Evolutionary conservation across 1,284 basidiomycete species (phyloP), one percentile per base, ranked within the genome.

Genomic region (Papiliotrema fonsecae): DNA sequence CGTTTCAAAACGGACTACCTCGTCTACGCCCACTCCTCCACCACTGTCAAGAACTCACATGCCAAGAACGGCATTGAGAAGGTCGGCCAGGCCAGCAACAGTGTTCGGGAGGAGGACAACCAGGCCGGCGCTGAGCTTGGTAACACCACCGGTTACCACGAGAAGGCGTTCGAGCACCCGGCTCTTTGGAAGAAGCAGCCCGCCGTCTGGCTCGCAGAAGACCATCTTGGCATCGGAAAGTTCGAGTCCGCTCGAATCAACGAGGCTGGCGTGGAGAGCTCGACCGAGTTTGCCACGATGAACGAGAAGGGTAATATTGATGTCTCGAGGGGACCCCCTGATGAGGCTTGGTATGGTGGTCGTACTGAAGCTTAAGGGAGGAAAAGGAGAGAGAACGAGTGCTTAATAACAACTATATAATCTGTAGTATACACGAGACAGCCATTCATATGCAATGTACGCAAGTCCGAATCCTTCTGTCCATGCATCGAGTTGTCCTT

Each of bases 101-200:
- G 47, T 27, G 32, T 54, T 24, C 42, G 51, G n/a, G 58, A 59
- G 31, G 60, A 63, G 26, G 40, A 56, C 47, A 52, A 54, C 13
- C 50, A 51, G 19, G 66, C 62, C 22, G 69, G 67, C 16, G 54
- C 58, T 14, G 48, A 68, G 50, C 55, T 56, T 47, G 64, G 67
- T 43, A 62, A 65, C 56, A 70, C 68, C 18, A 56, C 67, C 19
- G 69, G 64, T 14, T 61, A 61, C 57, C 65, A 69, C 52, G 54
- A 60, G 27, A 52, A 55, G 42, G 72, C 69, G 9, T 75, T 74
- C 45, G 68, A 74, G 51, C 69, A 75, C 62, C 74, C 74, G 4
- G 73, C 73, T 5, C 39, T 69, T 42, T 76, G 70, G 70, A 70
- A 74, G 65, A 61, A 63, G 38, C 70, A 72, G 52, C 70, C 73